phyloP scores from a whole-genome alignment of 495 filamentous ascomycete species.

The Podospora pseudocomata region DNA sequence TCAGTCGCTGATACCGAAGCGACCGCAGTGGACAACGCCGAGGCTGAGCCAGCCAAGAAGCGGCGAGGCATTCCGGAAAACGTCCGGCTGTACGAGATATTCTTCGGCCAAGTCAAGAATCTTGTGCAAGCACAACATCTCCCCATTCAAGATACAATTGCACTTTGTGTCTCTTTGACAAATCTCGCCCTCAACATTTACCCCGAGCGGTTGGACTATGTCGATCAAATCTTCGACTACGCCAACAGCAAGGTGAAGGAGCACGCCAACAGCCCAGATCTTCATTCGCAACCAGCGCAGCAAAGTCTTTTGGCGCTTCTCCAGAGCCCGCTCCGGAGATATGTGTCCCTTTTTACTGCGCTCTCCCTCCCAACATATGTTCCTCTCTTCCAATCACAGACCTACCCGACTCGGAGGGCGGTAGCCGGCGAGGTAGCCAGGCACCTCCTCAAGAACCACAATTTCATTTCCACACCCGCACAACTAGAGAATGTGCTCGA shows the following conservation, averaged over 20 bases:
- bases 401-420: slow-evolving; percentile 85
- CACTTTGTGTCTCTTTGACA: slow-evolving; percentile 81
- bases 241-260: slow-evolving; percentile 84
- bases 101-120: slow-evolving; percentile 93
- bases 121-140: slow-evolving; percentile 86
- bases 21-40: slow-evolving; percentile 39
- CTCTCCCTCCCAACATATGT: slow-evolving; percentile 87
- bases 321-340: slow-evolving; percentile 81
- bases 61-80: slow-evolving; percentile 71
- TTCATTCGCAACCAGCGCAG: slow-evolving; percentile 84
- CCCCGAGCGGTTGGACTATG: slow-evolving; percentile 86
- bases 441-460: slow-evolving; percentile 75
- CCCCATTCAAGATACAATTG: slow-evolving; percentile 91
- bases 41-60: slow-evolving; percentile 46
- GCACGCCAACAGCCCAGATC: slow-evolving; percentile 86
- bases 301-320: slow-evolving; percentile 84
- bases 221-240: slow-evolving; percentile 89
- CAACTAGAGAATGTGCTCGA: slow-evolving; percentile 88
- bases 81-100: slow-evolving; percentile 92
- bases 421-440: slow-evolving; percentile 84
- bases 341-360: slow-evolving; percentile 90
- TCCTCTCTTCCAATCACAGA: slow-evolving; percentile 83
- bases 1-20: slow-evolving; percentile 43
- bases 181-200: slow-evolving; percentile 96
- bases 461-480: slow-evolving; percentile 65